Conservation (phyloP, 2,329 filamentous ascomycete species). For the Neofusicoccum laricinum region DNA sequence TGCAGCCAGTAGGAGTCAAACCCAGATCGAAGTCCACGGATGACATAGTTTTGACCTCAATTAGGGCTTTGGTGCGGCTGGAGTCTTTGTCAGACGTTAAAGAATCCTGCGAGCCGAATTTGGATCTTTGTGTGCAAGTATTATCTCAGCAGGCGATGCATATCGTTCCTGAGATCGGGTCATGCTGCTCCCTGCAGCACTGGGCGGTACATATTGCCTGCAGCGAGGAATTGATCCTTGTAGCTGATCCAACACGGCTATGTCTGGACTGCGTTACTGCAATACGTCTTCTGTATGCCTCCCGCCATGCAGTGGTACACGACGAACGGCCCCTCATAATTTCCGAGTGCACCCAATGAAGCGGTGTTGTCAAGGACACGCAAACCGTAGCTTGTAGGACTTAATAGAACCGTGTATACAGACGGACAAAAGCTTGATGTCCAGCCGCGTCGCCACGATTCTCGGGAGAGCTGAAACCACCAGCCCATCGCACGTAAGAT, state of each 20-base stretch:
- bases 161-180: not conserved
- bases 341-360: not conserved
- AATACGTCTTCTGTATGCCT: not conserved
- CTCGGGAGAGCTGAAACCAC: not conserved
- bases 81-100: slow-evolving; percentile 5
- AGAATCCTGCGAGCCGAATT: not conserved
- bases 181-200: not conserved
- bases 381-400: slow-evolving; percentile 1
- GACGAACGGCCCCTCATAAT: slow-evolving; percentile 2
- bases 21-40: not conserved
- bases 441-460: not conserved
- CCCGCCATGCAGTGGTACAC: not conserved
- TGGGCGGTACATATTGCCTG: not conserved
- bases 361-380: not conserved
- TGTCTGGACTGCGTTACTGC: not conserved
- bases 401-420: not conserved
- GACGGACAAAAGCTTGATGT: not conserved
- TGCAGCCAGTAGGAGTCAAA: too few relatives aligned
- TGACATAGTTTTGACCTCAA: not conserved
- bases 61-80: not conserved
- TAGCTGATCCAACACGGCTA: not conserved
- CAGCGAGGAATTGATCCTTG: not conserved
- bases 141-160: not conserved
- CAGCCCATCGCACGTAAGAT: slow-evolving; percentile 2
- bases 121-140: not conserved